Conservation (phyloP, 768 basidiomycete genomes). For the Sporobolomyces roseus region DNA sequence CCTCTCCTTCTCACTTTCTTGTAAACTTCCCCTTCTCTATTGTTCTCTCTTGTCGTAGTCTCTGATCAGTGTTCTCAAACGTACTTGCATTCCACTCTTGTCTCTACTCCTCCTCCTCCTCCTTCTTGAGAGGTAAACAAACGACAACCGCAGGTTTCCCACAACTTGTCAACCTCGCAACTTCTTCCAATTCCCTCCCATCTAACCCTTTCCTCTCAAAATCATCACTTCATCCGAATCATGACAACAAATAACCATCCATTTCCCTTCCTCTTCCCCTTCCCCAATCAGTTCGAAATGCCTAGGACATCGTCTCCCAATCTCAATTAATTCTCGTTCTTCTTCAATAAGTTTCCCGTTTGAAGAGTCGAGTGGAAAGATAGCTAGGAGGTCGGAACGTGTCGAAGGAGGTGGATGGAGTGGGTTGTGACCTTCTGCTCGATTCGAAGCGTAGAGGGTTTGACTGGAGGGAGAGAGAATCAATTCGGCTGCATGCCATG, state of each 20-base stretch:
- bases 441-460: slow-evolving; percentile 35
- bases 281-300: slow-evolving; percentile 8
- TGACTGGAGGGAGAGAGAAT: slow-evolving; percentile 13
- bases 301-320: slow-evolving; percentile 28
- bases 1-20: no score
- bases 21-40: background rate
- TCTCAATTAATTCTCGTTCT: background rate
- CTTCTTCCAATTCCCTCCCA: background rate
- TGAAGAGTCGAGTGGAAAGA: slow-evolving; percentile 10
- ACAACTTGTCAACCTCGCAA: slow-evolving; percentile 14
- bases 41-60: no score
- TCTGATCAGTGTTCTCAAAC: background rate
- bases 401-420: slow-evolving; percentile 6
- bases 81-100: background rate
- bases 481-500: slow-evolving; percentile 37
- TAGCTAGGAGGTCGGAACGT: slow-evolving; percentile 23
- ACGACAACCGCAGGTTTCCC: slow-evolving; percentile 25
- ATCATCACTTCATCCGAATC: slow-evolving; percentile 39
- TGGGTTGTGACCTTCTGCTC: slow-evolving; percentile 38
- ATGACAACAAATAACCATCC: slow-evolving; percentile 26
- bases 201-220: slow-evolving; percentile 11
- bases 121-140: slow-evolving; percentile 8
- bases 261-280: slow-evolving; percentile 9
- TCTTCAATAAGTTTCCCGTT: slow-evolving; percentile 4
- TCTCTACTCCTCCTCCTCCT: background rate